Evolutionary conservation across 805 yeast genomes (phyloP), one percentile per base, ranked within the genome.

Genomic region (Pichia paraexigua): DNA sequence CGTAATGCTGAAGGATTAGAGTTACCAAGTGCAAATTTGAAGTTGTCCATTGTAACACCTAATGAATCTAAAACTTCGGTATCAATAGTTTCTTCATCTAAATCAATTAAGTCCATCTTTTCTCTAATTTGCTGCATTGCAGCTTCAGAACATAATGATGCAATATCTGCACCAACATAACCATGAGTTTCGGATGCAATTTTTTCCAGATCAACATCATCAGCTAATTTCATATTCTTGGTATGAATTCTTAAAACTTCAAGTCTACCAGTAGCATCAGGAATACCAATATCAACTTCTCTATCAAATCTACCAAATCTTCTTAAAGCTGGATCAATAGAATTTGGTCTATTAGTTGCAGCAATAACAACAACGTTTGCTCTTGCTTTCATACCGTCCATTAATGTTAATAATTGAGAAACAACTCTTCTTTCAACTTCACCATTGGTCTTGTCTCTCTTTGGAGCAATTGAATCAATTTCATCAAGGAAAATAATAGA

Each of bases 321-420:
- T 72, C 94, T 82, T 60, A 85, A 74, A 22, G 94, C 94, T 45
- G 94, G 91, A 64, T 85, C 94, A 63, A 85, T 85, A 20, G 90
- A 82, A 72, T 85, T 86, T 58, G 94, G 94, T 70, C 94, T 77
- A 72, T 85, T 85, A 49, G 94, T 94, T 39, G 99, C 99, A 51
- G 99, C 99, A 73, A 94, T 94, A 52, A 94, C 99, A 56, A 94
- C 99, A 61, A 89, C 86, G 67, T 94, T 94, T 41, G 98, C 86
- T 72, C 99, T 85, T n/a, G 98, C 96, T 74, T 92, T 92, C 99
- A 94, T 94, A 77, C 99, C 99, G 68, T 94, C 99, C 99, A 94
- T 94, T 61, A 94, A 78, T 20, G 99, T 94, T 68, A 94, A 81
- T 66, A 94, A 79, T 75, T 94, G 99, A 30, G 98, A 92, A 55